Percentiles rank a stretch among this genome's conserved stretches.
Evolutionary conservation across 78 protist species (phyloP).

Genomic region (Speleostelium caveatum): DNA sequence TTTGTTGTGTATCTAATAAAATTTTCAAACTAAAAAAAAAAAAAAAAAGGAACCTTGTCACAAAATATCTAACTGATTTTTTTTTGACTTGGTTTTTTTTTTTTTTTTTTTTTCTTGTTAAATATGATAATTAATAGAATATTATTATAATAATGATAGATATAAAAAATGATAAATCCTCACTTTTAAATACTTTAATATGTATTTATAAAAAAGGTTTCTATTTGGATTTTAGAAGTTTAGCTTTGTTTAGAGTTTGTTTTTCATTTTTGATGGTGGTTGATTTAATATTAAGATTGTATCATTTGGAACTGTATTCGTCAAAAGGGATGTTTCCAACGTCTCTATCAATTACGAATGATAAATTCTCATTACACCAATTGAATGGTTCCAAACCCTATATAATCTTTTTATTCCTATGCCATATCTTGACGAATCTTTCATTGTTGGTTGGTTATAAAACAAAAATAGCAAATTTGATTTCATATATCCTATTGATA

Average conservation of each 20-base stretch:
- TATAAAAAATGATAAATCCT: no score
- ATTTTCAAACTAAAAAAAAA: no score
- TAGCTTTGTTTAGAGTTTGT: slow-evolving; percentile 16
- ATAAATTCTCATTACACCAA: slow-evolving; percentile 27
- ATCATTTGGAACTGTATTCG: background rate
- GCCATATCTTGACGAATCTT: background rate
- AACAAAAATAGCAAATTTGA: slow-evolving; percentile 4
- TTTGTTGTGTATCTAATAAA: no score
- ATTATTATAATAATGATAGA: no score
- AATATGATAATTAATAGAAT: no score
- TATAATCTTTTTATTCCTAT: background rate
- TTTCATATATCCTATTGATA: slow-evolving; percentile 27
- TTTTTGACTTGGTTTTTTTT: no score
- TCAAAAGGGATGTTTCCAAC: slow-evolving; percentile 18
- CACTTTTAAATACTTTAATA: no score
- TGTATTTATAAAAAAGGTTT: slow-evolving; percentile 9
- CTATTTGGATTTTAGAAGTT: slow-evolving; percentile 50
- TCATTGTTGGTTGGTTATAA: slow-evolving; percentile 42
- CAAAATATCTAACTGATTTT: no score
- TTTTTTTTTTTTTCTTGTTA: no score
- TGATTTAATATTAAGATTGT: slow-evolving; percentile 17
- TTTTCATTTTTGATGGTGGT: slow-evolving; percentile 21
- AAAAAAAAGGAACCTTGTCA: no score
- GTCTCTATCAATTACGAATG: background rate
- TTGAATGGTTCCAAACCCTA: slow-evolving; percentile 6